phyloP scores from a whole-genome alignment of 768 basidiomycete species.

The Lactifluus rugatus region DNA sequence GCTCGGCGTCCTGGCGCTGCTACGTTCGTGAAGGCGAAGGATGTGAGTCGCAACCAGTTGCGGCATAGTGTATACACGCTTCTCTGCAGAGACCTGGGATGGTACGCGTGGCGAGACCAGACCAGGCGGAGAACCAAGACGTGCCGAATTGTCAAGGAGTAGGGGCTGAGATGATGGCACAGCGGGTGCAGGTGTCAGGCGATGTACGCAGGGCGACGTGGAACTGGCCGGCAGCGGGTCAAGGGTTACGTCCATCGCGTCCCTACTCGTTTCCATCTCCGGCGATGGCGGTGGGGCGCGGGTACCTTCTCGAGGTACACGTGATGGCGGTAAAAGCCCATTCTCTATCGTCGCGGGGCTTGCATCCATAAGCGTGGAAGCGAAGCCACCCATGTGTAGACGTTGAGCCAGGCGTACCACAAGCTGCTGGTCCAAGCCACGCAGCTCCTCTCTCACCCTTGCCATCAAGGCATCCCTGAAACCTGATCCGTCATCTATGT shows the following conservation, averaged over 20 bases:
- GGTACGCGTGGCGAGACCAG: slow-evolving; percentile 12
- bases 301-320: slow-evolving; percentile 9
- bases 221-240: slow-evolving; percentile 12
- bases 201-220: background rate
- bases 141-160: background rate
- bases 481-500: background rate
- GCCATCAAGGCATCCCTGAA: background rate
- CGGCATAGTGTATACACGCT: slow-evolving; percentile 16
- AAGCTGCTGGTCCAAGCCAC: slow-evolving; percentile 13
- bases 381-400: slow-evolving; percentile 3
- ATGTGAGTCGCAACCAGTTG: slow-evolving; percentile 20
- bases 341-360: background rate
- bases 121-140: slow-evolving; percentile 2
- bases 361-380: slow-evolving; percentile 4
- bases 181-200: background rate
- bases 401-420: slow-evolving; percentile 8
- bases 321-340: background rate
- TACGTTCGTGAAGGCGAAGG: slow-evolving; percentile 17
- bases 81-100: background rate
- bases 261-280: slow-evolving; percentile 9
- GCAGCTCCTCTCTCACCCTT: slow-evolving; percentile 3
- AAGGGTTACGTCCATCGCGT: slow-evolving; percentile 7
- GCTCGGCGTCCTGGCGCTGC: slow-evolving; percentile 6
- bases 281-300: slow-evolving; percentile 16
- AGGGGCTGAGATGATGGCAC: background rate